A percentile compares a stretch with the other conserved stretches of the same genome.
Conservation (phyloP, 2,329 filamentous ascomycete species). For the Biscogniauxia marginata region DNA sequence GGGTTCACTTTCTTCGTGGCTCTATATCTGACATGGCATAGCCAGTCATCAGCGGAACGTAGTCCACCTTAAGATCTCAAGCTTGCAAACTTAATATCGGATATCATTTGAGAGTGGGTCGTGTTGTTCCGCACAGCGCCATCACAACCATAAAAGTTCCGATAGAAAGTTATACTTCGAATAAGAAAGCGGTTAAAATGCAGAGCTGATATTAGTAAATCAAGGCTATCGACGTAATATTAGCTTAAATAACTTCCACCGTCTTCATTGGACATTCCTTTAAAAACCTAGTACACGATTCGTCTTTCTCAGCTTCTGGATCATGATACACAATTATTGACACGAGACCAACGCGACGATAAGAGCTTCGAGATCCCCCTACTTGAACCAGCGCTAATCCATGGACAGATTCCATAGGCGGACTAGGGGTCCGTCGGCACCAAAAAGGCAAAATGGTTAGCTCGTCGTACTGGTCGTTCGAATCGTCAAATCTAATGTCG, state of each 20-base stretch:
- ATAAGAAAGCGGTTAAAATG: too few species aligned
- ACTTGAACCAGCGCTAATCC: neutral
- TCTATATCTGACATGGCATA: too few species aligned
- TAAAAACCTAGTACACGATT: neutral
- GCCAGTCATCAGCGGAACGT: too few species aligned
- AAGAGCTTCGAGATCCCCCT: neutral
- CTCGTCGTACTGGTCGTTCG: neutral
- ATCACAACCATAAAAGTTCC: too few species aligned
- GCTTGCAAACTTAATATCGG: too few species aligned
- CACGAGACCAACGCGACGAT: neutral
- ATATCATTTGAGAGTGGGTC: too few species aligned
- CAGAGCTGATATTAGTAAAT: neutral
- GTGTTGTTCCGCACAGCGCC: too few species aligned
- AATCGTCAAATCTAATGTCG: neutral
- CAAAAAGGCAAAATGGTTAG: neutral
- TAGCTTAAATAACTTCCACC: neutral
- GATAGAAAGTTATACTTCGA: too few species aligned
- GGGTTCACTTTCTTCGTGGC: too few species aligned
- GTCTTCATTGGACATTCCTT: neutral
- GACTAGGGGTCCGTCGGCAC: neutral
- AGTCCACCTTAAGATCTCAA: too few species aligned
- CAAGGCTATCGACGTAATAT: neutral
- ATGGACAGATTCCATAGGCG: neutral
- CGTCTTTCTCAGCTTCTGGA: neutral
- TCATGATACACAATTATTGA: neutral